Conservation (phyloP, 768 basidiomycete genomes). For the Pleurotus ostreatus region DNA sequence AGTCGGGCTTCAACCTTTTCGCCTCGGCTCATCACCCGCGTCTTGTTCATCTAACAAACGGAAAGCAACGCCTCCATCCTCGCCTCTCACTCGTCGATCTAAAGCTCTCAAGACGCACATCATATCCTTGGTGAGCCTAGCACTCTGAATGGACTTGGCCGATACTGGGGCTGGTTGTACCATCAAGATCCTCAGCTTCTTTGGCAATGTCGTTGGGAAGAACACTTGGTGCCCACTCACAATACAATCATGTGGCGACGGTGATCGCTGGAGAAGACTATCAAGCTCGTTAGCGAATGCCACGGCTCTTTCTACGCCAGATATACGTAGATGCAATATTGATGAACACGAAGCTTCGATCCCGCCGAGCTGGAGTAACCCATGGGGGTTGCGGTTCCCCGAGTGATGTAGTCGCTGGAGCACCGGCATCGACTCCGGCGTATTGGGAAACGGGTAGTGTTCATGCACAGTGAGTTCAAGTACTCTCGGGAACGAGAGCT, state of each 20-base stretch:
- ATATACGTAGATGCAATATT: conserved; percentile 34
- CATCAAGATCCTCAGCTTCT: conserved; percentile 16
- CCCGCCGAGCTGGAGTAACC: conserved; percentile 34
- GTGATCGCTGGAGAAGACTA: conserved; percentile 20
- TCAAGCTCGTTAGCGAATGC: conserved; percentile 38
- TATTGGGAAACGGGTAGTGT: conserved; percentile 45
- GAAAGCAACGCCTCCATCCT: not conserved
- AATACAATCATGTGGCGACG: too few relatives aligned
- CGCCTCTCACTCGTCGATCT: not conserved
- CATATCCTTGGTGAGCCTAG: conserved; percentile 26
- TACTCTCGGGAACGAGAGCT: conserved; percentile 35
- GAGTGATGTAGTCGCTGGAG: conserved; percentile 40
- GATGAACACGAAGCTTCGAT: conserved; percentile 36
- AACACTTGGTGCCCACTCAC: not conserved
- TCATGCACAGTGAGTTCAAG: conserved; percentile 39
- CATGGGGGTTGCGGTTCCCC: conserved; percentile 48
- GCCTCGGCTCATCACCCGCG: not conserved
- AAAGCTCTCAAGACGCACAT: conserved; percentile 19
- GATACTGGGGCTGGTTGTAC: conserved; percentile 25
- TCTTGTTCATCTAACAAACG: not conserved
- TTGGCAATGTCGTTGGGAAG: conserved; percentile 23
- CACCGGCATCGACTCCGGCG: conserved; percentile 28
- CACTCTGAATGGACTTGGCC: conserved; percentile 8
- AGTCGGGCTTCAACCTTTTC: conserved; percentile 15
- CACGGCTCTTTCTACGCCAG: conserved; percentile 37